Conservation (phyloP, 768 basidiomycete genomes). For the Boletus reticulatus region DNA sequence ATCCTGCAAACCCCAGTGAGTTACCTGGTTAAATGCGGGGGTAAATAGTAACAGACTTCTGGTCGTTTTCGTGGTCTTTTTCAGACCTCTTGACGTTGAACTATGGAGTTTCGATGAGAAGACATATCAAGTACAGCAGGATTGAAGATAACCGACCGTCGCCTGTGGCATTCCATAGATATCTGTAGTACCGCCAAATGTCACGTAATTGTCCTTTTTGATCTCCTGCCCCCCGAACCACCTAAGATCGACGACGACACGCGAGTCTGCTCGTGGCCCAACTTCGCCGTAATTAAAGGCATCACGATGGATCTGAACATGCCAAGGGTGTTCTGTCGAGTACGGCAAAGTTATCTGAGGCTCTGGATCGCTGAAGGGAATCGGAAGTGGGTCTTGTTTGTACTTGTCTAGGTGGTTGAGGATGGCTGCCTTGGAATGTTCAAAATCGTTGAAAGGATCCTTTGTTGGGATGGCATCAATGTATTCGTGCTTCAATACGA, state of each 20-base stretch:
- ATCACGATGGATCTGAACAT: background rate
- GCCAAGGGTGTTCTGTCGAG: background rate
- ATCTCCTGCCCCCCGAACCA: background rate
- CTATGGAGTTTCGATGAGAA: constrained; percentile 4
- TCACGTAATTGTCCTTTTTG: background rate
- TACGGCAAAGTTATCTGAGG: background rate
- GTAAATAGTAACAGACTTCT: background rate
- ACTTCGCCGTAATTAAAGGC: background rate
- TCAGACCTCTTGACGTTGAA: constrained; percentile 18
- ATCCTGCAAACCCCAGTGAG: background rate
- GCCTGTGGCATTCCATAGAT: background rate
- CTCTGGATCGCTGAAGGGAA: background rate
- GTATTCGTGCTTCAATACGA: background rate
- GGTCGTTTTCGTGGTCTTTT: constrained; percentile 4
- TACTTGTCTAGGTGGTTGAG: background rate
- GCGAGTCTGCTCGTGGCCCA: background rate
- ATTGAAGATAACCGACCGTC: constrained; percentile 36
- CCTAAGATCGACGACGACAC: background rate
- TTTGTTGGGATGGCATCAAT: background rate
- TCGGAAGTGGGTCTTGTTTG: background rate
- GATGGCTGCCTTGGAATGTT: background rate
- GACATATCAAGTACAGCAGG: background rate
- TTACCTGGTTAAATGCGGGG: background rate
- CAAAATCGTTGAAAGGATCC: background rate
- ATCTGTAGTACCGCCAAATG: background rate